A percentile compares a stretch with the other conserved stretches of the same genome.
phyloP scores from a whole-genome alignment of 2,329 filamentous ascomycete genomes.

The Triangularia setosa region DNA sequence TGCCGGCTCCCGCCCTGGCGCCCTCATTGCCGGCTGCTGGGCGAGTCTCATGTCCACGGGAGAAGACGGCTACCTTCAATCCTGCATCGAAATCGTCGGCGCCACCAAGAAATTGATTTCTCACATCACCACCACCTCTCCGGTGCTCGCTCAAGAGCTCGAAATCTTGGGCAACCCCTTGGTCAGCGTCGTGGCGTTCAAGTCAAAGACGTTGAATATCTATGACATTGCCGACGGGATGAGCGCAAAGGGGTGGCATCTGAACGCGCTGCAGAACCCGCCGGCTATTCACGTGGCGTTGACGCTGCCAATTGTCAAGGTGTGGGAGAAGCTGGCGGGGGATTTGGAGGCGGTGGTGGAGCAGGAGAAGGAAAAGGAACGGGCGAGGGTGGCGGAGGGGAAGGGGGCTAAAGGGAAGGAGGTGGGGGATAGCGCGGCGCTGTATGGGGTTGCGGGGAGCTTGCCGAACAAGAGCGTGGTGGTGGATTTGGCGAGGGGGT shows the following conservation, averaged over 20 bases:
- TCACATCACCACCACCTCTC: constrained; percentile 62
- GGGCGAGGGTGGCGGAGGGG: constrained; percentile 66
- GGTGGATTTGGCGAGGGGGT: constrained; percentile 82
- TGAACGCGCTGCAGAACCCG: constrained; percentile 89
- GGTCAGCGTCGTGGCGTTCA: constrained; percentile 87
- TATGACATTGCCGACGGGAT: constrained; percentile 94
- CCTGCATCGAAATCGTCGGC: constrained; percentile 84
- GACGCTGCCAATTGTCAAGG: constrained; percentile 78
- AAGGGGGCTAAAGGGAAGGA: constrained; percentile 59
- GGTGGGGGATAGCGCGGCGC: constrained; percentile 74
- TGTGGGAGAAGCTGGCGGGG: constrained; percentile 71
- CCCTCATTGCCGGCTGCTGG: constrained; percentile 95
- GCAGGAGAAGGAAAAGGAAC: constrained; percentile 76
- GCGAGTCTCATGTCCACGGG: constrained; percentile 84
- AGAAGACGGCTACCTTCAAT: constrained; percentile 80
- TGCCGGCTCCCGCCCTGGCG: constrained; percentile 86
- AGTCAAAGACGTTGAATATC: constrained; percentile 76
- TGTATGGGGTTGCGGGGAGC: constrained; percentile 94
- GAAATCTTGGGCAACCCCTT: constrained; percentile 79
- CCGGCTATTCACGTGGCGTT: constrained; percentile 93
- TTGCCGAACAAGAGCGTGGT: constrained; percentile 95
- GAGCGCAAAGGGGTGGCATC: constrained; percentile 82
- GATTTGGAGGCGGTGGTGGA: constrained; percentile 67
- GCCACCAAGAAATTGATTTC: constrained; percentile 77
- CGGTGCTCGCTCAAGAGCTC: constrained; percentile 67